Conservation (phyloP, 305 asterid species). For the Fraxinus platypoda region DNA sequence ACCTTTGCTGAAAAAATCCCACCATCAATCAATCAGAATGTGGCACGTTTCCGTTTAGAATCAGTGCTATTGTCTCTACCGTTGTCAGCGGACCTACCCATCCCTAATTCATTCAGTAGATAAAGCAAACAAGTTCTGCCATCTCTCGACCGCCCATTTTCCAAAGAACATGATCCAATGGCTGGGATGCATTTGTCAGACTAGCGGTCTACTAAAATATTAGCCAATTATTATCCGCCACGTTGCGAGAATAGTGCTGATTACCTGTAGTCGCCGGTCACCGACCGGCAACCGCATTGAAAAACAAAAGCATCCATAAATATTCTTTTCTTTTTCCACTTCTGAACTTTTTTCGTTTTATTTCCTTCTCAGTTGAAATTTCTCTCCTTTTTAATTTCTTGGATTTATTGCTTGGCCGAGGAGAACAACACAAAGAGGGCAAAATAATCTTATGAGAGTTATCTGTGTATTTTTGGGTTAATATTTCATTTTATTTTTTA, state of each 20-base stretch:
- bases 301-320: conserved; percentile 22
- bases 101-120: not conserved
- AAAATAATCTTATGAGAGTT: not conserved
- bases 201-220: conserved; percentile 15
- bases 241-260: conserved; percentile 32
- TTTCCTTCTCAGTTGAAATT: not conserved
- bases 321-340: not conserved
- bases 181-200: conserved; percentile 37
- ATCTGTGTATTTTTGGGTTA: conserved; percentile 3
- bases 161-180: conserved; percentile 30
- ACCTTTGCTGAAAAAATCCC: not conserved
- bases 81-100: not conserved
- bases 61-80: not conserved
- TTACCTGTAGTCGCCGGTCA: conserved; percentile 44
- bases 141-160: conserved; percentile 29
- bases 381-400: conserved; percentile 4
- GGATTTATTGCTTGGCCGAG: not conserved
- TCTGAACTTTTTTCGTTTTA: not conserved
- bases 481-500: not conserved
- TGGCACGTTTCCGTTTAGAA: not conserved
- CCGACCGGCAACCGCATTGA: conserved; percentile 39
- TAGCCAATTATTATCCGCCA: conserved; percentile 26
- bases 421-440: conserved; percentile 8
- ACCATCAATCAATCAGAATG: not conserved
- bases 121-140: not conserved